Percentiles rank a stretch among this genome's conserved stretches.
Evolutionary conservation across 1,139 yeast genomes (phyloP).

Genomic region (Kodamaea suecica): DNA sequence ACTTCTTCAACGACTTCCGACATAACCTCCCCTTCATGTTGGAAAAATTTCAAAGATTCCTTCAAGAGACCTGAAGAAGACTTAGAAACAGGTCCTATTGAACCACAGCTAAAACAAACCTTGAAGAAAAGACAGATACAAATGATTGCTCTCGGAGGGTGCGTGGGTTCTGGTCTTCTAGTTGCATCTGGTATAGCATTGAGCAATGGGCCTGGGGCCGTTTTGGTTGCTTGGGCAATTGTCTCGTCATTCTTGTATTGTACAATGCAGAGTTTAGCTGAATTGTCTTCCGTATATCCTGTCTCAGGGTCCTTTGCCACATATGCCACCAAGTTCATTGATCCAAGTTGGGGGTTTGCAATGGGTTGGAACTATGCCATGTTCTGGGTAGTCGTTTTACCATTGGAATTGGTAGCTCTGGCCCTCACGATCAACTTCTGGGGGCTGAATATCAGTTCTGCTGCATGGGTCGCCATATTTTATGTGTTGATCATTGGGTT

Average conservation of each 20-base stretch:
- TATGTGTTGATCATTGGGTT: conserved; percentile 53
- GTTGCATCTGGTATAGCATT: conserved; percentile 40
- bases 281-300: conserved; percentile 64
- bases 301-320: conserved; percentile 71
- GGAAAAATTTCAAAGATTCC: conserved; percentile 32
- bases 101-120: conserved; percentile 23
- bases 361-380: conserved; percentile 69
- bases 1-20: conserved; percentile 1
- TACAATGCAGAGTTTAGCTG: conserved; percentile 68
- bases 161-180: conserved; percentile 37
- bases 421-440: conserved; percentile 66
- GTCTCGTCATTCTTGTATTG: conserved; percentile 51
- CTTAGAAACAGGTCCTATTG: conserved; percentile 6
- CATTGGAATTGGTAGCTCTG: conserved; percentile 70
- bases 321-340: conserved; percentile 61
- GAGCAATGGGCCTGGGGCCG: conserved; percentile 35
- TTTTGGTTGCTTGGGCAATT: conserved; percentile 42
- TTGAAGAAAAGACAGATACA: conserved; percentile 35
- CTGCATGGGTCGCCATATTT: conserved; percentile 67
- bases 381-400: conserved; percentile 67
- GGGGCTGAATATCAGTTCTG: conserved; percentile 55
- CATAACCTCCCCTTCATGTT: conserved; percentile 12
- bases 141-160: conserved; percentile 41
- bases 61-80: conserved; percentile 29
- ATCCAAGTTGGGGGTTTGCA: conserved; percentile 73